These are phyloP conservation scores for Quercus phellos DNA, from an alignment of 331 rosid genomes.

Conservation along the genomic window DNA sequence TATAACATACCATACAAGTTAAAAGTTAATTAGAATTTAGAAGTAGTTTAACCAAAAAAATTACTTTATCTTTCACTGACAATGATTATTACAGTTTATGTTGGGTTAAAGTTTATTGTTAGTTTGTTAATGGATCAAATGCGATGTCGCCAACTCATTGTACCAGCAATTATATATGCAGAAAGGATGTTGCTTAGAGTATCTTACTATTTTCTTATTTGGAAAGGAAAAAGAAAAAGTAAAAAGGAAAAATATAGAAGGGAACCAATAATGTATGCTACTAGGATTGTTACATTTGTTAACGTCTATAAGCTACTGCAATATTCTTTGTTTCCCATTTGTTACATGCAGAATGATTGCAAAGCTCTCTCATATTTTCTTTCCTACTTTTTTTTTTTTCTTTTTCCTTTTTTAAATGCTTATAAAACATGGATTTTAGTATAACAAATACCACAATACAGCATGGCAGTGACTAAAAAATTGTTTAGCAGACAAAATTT, in stretches of 20 bases:
- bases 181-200: too few relatives aligned
- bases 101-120: neutral
- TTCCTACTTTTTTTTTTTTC: neutral
- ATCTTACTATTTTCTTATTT: neutral
- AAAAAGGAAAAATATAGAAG: neutral
- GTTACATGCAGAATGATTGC: neutral
- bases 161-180: too few relatives aligned
- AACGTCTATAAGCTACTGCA: too few relatives aligned
- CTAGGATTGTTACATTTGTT: neutral
- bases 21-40: too few relatives aligned
- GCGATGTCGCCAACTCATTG: too few relatives aligned
- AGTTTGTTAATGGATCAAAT: too few relatives aligned
- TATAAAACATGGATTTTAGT: neutral
- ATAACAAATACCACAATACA: too few relatives aligned
- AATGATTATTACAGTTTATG: neutral
- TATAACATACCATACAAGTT: too few relatives aligned
- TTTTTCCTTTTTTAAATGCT: neutral
- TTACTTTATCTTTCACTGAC: neutral
- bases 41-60: too few relatives aligned
- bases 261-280: neutral
- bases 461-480: too few relatives aligned
- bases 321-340: neutral
- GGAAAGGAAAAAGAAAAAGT: neutral
- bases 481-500: too few relatives aligned
- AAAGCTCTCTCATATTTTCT: neutral